phyloP scores from a whole-genome alignment of 306 rosid species.

The Lathyrus aphaca region DNA sequence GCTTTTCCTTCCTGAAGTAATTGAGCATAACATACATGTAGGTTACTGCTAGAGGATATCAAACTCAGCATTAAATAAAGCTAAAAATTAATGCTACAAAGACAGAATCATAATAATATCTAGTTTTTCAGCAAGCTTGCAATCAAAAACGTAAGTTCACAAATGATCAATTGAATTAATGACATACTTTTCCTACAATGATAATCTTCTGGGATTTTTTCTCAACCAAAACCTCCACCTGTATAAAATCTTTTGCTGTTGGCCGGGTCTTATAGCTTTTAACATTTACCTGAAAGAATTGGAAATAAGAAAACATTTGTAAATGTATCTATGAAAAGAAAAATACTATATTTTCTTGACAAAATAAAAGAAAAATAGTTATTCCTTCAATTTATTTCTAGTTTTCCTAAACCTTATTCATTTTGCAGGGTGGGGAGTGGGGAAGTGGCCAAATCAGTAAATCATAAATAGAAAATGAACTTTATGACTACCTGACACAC shows the following conservation, averaged over 20 bases:
- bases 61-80: neutral
- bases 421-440: conserved; percentile 1
- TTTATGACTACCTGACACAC: conserved; percentile 75
- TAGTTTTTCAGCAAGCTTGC: neutral
- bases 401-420: neutral
- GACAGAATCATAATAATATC: neutral
- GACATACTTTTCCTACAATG: conserved; percentile 75
- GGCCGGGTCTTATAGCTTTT: conserved; percentile 90
- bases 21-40: conserved; percentile 35
- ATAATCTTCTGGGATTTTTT: conserved; percentile 87
- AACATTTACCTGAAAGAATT: conserved; percentile 72
- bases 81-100: conserved; percentile 1
- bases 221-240: conserved; percentile 86
- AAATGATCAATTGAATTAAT: conserved; percentile 28
- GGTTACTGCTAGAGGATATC: conserved; percentile 19
- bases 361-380: neutral
- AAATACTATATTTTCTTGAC: neutral
- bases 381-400: conserved; percentile 18
- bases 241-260: conserved; percentile 86
- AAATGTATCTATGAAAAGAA: conserved; percentile 1
- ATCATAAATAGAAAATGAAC: conserved; percentile 31
- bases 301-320: conserved; percentile 19
- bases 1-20: conserved; percentile 86
- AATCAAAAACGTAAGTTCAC: conserved; percentile 9
- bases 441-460: conserved; percentile 6